Evolutionary conservation across 306 rosid genomes (phyloP).

Genomic region (Lablab purpureus): DNA sequence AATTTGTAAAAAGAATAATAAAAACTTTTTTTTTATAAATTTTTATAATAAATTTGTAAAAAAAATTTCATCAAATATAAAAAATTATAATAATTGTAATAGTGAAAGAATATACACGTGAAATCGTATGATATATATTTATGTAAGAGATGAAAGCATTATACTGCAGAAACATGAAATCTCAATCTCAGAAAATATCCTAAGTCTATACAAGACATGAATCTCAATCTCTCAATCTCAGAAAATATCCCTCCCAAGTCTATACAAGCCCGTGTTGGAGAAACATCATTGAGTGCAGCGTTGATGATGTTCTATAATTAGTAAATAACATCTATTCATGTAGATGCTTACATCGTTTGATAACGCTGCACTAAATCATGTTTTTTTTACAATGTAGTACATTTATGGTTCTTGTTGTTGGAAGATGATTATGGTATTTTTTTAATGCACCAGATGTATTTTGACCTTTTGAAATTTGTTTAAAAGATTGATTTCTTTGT

Average conservation of each 20-base stretch:
- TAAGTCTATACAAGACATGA: too few relatives aligned
- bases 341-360: neutral
- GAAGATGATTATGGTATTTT: neutral
- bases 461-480: too few relatives aligned
- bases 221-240: neutral
- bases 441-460: too few relatives aligned
- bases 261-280: slow-evolving; percentile 57
- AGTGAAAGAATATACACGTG: too few relatives aligned
- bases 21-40: too few relatives aligned
- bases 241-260: too few relatives aligned
- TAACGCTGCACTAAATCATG: slow-evolving; percentile 74
- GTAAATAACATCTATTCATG: neutral
- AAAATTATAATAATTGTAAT: too few relatives aligned
- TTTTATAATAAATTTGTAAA: too few relatives aligned
- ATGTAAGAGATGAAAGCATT: neutral
- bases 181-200: too few relatives aligned
- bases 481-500: too few relatives aligned
- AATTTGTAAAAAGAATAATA: too few relatives aligned
- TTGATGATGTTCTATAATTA: slow-evolving; percentile 58
- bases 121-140: neutral
- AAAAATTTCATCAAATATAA: too few relatives aligned
- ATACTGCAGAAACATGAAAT: neutral
- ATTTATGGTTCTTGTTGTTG: neutral
- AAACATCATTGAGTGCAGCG: slow-evolving; percentile 98
- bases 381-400: slow-evolving; percentile 45